Base-by-base conservation (phyloP, 305 asterid species). In the Salvia sclarea region DNA sequence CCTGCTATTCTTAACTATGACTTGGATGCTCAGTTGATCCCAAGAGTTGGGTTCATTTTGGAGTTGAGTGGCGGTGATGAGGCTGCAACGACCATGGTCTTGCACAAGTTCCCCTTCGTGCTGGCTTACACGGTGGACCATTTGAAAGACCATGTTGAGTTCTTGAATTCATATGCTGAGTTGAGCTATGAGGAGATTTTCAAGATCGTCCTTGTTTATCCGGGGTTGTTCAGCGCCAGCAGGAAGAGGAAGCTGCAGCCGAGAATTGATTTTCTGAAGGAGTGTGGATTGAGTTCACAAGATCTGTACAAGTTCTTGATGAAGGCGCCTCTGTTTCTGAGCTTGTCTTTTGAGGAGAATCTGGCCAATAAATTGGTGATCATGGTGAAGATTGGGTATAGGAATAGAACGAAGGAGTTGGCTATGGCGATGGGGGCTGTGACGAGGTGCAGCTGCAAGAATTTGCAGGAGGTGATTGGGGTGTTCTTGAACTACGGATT, bases 401-500 rank as follows among this genome's bases (percentile, higher is more conserved):
- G 78, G 72, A 71, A 83, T 61, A 74, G 81, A 58, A 88, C 97
- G 0, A 86, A 80, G 76, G 96, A 86, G 61, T 68, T 90, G 67
- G 97, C 97, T 8, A 24, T 82, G 82, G 98, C 98, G 20, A 82
- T 90, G 93, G 97, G 97, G 25, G 95, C 97, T 61, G 96, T 90
- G 4, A 88, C 97, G 1, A 80, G 97, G 78, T 88, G 96, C 74
- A 90, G 98, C 85, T 80, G 90, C 66, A 92, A 84, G 86, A 92
- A 92, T 78, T 24, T 92, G 69, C 98, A 92, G 72, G 87, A 83
- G 74, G 88, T 80, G 54, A 62, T 90, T 58, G 88, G 95, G 3
- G 85, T 86, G 20, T 88, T 79, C 74, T 72, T 92, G 82, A 79
- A 78, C 55, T 88, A 90, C 5, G 97, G 98, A 8, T 76, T 92